Conservation (phyloP, 495 filamentous ascomycete genomes). For the Apodospora peruviana region DNA sequence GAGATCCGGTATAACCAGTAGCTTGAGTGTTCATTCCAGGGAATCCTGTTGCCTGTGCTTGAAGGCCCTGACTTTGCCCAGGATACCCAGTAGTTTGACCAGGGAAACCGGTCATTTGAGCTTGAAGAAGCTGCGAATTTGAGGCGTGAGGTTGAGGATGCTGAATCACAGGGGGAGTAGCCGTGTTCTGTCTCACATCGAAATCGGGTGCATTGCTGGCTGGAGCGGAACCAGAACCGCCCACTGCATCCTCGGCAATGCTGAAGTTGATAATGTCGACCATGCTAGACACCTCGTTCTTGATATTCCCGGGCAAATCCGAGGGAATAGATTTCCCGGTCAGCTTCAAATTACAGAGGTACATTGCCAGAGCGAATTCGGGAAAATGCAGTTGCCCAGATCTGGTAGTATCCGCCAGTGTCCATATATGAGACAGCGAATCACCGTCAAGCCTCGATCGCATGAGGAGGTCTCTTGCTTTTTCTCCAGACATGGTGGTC, state of each 20-base stretch:
- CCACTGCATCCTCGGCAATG: constrained; percentile 64
- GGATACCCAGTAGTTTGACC: constrained; percentile 46
- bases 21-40: constrained; percentile 45
- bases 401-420: constrained; percentile 93
- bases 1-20: constrained; percentile 64
- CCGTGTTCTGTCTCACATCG: constrained; percentile 55
- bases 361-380: constrained; percentile 97
- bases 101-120: constrained; percentile 72
- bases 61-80: constrained; percentile 41
- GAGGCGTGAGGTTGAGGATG: constrained; percentile 80
- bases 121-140: constrained; percentile 67
- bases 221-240: constrained; percentile 26
- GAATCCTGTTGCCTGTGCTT: constrained; percentile 56
- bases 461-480: constrained; percentile 80
- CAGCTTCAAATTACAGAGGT: constrained; percentile 90
- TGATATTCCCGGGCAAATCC: constrained; percentile 73
- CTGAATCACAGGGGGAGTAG: constrained; percentile 67
- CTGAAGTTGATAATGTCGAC: constrained; percentile 98
- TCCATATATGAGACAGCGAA: constrained; percentile 85
- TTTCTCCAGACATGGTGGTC: constrained; percentile 85
- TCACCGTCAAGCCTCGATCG: constrained; percentile 80
- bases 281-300: constrained; percentile 98
- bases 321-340: constrained; percentile 77
- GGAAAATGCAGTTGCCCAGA: constrained; percentile 95
- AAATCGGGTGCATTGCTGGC: constrained; percentile 77